phyloP scores from a whole-genome alignment of 2,329 filamentous ascomycete species.

The Clonostachys solani region DNA sequence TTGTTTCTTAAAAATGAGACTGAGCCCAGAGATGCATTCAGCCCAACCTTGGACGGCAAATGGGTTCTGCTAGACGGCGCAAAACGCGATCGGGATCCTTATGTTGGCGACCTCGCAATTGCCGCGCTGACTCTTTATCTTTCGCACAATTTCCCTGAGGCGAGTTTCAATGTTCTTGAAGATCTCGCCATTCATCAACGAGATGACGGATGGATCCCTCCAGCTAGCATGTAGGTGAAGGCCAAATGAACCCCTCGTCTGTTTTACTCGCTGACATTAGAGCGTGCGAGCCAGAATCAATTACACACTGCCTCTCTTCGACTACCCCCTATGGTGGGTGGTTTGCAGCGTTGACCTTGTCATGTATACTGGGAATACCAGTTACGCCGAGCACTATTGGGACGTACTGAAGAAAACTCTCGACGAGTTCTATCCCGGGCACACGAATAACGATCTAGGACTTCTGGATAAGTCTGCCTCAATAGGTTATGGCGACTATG shows the following conservation, averaged over 20 bases:
- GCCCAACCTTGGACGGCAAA: constrained; percentile 36
- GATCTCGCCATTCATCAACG: constrained; percentile 45
- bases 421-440: constrained; percentile 38
- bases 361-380: constrained; percentile 41
- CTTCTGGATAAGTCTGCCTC: constrained; percentile 33
- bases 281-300: constrained; percentile 20
- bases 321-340: constrained; percentile 51
- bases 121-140: constrained; percentile 41
- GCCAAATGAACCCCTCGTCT: background rate
- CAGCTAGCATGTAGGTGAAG: constrained; percentile 40
- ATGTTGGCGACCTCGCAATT: constrained; percentile 47
- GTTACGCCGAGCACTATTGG: constrained; percentile 36
- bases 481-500: constrained; percentile 43
- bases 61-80: constrained; percentile 44
- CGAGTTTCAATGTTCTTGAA: constrained; percentile 39
- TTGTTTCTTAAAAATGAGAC: constrained; percentile 40
- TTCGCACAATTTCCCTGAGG: constrained; percentile 33
- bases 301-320: constrained; percentile 42
- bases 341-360: constrained; percentile 41
- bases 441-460: constrained; percentile 29
- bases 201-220: constrained; percentile 48
- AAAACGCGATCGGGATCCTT: constrained; percentile 48
- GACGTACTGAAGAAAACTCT: constrained; percentile 29
- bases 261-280: background rate
- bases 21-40: constrained; percentile 39